A percentile compares a stretch with the other conserved stretches of the same genome.
Evolutionary conservation across 139 green algal species (phyloP).

Genomic region (Tetradesmus lagerheimii): DNA sequence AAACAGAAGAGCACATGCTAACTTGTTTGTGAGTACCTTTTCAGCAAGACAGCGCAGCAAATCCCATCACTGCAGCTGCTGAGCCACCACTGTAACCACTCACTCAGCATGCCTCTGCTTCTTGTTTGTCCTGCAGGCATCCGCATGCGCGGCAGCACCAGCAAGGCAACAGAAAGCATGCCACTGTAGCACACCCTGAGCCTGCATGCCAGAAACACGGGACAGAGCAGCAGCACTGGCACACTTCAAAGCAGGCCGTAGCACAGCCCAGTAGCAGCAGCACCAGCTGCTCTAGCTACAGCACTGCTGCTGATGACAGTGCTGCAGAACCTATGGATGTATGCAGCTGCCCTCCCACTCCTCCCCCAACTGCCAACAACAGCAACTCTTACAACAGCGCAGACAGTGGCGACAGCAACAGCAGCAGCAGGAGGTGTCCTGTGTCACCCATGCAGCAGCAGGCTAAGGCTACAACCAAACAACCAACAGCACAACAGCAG

Average conservation of each 20-base stretch:
- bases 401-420: background rate
- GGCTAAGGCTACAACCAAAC: background rate
- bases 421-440: no score
- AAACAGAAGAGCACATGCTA: background rate
- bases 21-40: background rate
- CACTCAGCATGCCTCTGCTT: no score
- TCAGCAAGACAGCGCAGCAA: background rate
- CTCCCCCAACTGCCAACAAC: background rate
- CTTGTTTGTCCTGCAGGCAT: no score
- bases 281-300: background rate
- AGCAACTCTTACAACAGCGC: background rate
- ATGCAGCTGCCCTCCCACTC: background rate
- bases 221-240: background rate
- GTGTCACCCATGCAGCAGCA: background rate
- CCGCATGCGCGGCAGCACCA: background rate
- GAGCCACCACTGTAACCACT: no score
- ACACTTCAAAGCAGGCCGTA: background rate
- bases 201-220: background rate
- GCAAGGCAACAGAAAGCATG: background rate
- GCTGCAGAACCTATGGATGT: conserved; percentile 16
- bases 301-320: background rate
- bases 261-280: background rate
- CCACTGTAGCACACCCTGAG: background rate
- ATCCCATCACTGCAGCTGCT: no score
- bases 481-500: background rate